These are phyloP conservation scores for Beauveria brongniartii DNA, from an alignment of 2,329 filamentous ascomycete species.

Conservation along the genomic window DNA sequence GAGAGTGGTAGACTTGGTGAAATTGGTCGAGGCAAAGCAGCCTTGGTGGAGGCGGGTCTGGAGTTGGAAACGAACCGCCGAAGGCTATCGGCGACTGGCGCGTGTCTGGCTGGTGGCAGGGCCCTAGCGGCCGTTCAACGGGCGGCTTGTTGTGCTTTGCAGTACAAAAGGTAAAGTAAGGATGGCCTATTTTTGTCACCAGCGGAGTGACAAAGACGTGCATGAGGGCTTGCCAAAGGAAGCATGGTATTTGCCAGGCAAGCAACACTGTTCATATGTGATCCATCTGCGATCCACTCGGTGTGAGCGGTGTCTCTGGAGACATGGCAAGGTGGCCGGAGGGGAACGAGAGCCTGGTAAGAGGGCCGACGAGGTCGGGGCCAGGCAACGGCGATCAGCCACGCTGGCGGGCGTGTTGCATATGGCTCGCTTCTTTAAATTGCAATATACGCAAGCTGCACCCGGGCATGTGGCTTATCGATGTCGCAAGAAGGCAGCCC, in stretches of 20 bases:
- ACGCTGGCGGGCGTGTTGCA: background rate
- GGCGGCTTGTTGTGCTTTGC: background rate
- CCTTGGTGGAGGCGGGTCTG: background rate
- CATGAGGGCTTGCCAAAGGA: background rate
- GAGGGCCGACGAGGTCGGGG: background rate
- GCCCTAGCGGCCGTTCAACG: background rate
- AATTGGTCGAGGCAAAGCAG: background rate
- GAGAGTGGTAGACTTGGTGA: background rate
- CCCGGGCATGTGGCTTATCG: background rate
- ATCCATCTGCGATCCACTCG: background rate
- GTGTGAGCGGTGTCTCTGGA: background rate
- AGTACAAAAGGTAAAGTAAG: background rate
- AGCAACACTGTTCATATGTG: background rate
- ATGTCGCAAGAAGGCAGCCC: background rate
- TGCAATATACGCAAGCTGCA: conserved; percentile 2
- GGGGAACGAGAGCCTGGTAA: background rate
- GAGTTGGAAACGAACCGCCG: background rate
- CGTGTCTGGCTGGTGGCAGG: background rate
- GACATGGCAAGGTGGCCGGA: background rate
- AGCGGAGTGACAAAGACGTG: conserved; percentile 1
- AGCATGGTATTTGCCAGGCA: background rate
- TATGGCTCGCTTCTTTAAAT: background rate
- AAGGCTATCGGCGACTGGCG: conserved; percentile 7
- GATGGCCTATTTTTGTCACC: background rate
- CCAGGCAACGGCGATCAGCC: background rate